These are phyloP conservation scores for Talinum fruticosum DNA, from an alignment of 148 eudicot species.

Conservation along the genomic window DNA sequence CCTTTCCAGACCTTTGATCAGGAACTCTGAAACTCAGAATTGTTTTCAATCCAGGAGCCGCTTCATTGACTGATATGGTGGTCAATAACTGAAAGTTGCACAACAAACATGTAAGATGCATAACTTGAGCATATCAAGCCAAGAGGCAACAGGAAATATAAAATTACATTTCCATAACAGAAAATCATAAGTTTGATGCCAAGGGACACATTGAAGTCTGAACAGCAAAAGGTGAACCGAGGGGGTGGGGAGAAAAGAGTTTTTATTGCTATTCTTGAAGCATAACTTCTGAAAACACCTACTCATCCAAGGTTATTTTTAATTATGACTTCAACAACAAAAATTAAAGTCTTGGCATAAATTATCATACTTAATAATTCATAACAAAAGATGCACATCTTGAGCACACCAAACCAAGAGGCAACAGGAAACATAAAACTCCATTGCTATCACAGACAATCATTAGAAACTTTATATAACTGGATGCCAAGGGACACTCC, in stretches of 20 bases:
- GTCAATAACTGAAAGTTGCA: conserved; percentile 42
- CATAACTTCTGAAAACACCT: neutral
- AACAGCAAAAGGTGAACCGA: neutral
- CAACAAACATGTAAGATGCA: neutral
- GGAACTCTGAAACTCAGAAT: conserved; percentile 57
- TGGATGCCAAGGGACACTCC: neutral
- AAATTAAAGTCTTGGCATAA: neutral
- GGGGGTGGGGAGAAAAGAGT: neutral
- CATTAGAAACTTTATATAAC: neutral
- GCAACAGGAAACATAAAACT: neutral
- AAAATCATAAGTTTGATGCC: neutral
- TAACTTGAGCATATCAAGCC: neutral
- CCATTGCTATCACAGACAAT: neutral
- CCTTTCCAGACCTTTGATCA: conserved; percentile 72
- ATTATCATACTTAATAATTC: neutral
- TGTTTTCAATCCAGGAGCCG: conserved; percentile 66
- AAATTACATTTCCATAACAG: too few relatives aligned
- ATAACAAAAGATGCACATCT: neutral
- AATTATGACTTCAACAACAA: neutral
- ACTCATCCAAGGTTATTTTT: too few relatives aligned
- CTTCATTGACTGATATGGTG: conserved; percentile 52
- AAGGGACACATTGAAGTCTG: neutral
- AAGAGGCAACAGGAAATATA: neutral
- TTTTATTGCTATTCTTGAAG: neutral
- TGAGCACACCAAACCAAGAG: neutral